A percentile compares a stretch with the other conserved stretches of the same genome.
phyloP scores from a whole-genome alignment of 495 filamentous ascomycete species.

The Trichocladium uniseriatum region DNA sequence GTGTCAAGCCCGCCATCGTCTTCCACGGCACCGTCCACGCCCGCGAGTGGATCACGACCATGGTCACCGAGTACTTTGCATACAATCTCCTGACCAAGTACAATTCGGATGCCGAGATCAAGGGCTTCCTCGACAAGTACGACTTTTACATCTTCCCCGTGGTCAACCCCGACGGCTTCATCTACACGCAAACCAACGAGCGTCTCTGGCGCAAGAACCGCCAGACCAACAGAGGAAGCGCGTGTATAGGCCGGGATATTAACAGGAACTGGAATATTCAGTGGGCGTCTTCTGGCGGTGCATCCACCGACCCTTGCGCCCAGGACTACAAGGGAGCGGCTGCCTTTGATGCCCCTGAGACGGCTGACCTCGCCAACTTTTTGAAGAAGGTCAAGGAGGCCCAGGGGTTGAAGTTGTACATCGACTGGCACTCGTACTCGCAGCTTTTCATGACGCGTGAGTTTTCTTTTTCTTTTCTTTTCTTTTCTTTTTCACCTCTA shows the following conservation, averaged over 20 bases:
- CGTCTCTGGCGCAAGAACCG: constrained; percentile 60
- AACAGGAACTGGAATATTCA: constrained; percentile 56
- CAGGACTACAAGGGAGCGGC: constrained; percentile 46
- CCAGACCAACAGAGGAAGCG: constrained; percentile 31
- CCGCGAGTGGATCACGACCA: constrained; percentile 54
- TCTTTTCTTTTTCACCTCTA: too few species aligned
- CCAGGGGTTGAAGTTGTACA: constrained; percentile 48
- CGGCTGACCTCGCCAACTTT: constrained; percentile 33
- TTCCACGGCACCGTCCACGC: constrained; percentile 57
- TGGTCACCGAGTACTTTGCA: constrained; percentile 45
- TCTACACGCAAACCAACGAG: constrained; percentile 50
- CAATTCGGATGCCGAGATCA: constrained; percentile 28
- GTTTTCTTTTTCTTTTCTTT: too few species aligned
- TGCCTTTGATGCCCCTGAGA: constrained; percentile 43
- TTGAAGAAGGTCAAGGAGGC: constrained; percentile 29
- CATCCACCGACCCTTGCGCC: constrained; percentile 44
- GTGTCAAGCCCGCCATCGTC: constrained; percentile 48
- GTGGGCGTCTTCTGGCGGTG: constrained; percentile 41
- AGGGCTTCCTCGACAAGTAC: constrained; percentile 45
- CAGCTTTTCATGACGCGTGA: constrained; percentile 29
- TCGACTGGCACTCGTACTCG: constrained; percentile 53
- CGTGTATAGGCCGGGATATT: constrained; percentile 50
- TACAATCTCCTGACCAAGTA: constrained; percentile 45
- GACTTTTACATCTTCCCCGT: constrained; percentile 56
- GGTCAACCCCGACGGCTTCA: constrained; percentile 57